These are phyloP conservation scores for Globisporangium splendens DNA, from an alignment of 352 stramenopile species.

Conservation along the genomic window DNA sequence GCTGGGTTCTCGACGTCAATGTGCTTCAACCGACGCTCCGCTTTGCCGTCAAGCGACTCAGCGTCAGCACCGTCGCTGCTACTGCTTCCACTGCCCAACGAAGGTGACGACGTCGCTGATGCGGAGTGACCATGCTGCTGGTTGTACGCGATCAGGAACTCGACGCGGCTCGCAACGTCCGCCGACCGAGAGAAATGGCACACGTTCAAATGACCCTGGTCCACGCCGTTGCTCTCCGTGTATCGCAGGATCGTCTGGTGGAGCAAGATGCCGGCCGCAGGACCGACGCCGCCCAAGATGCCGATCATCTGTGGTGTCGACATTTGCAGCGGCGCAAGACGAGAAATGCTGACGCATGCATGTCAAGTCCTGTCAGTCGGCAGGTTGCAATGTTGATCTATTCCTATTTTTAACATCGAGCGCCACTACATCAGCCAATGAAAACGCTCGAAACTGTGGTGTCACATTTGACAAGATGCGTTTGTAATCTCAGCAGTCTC, in stretches of 20 bases:
- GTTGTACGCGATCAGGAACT: conserved; percentile 21
- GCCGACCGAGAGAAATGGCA: conserved; percentile 42
- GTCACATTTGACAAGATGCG: not conserved
- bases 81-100: not conserved
- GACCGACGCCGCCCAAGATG: conserved; percentile 44
- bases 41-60: conserved; percentile 3
- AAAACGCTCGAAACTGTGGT: not conserved
- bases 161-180: conserved; percentile 34
- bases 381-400: not conserved
- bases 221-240: conserved; percentile 38
- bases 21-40: not conserved
- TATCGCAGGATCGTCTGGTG: conserved; percentile 51
- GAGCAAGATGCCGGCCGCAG: conserved; percentile 44
- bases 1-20: conserved; percentile 33
- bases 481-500: too few relatives aligned
- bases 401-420: too few relatives aligned
- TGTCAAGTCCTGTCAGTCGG: not conserved
- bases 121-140: not conserved
- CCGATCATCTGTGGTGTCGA: conserved; percentile 24
- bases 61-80: not conserved
- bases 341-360: not conserved
- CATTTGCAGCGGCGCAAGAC: not conserved
- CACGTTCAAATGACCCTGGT: conserved; percentile 47
- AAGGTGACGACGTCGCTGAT: not conserved
- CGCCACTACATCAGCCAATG: not conserved